Percentiles rank a stretch among this genome's conserved stretches.
Evolutionary conservation across 2,329 filamentous ascomycete genomes (phyloP).

Genomic region (Hymenoscyphus infarciens): DNA sequence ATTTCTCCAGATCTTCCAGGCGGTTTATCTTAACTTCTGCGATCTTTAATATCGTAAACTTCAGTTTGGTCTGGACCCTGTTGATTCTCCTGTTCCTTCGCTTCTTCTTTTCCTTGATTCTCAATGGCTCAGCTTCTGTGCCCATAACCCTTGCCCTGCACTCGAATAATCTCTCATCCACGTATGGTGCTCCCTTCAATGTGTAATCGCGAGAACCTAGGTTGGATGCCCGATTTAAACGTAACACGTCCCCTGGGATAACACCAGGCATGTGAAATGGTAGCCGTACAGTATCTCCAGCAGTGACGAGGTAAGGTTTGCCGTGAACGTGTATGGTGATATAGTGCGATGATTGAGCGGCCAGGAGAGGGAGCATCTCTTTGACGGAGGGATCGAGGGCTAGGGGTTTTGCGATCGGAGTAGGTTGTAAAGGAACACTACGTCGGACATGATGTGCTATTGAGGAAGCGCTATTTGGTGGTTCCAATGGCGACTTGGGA

Average conservation of each 20-base stretch:
- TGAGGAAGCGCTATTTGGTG: constrained; percentile 8
- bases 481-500: constrained; percentile 10
- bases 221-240: constrained; percentile 78
- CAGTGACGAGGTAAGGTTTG: constrained; percentile 73
- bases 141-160: constrained; percentile 84
- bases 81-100: constrained; percentile 69
- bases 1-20: constrained; percentile 40
- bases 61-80: constrained; percentile 83
- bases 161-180: constrained; percentile 80
- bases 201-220: constrained; percentile 90
- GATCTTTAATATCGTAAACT: constrained; percentile 81
- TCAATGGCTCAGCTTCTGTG: constrained; percentile 74
- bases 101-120: constrained; percentile 79
- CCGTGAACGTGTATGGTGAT: constrained; percentile 77
- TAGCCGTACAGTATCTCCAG: constrained; percentile 70
- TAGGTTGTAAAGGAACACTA: constrained; percentile 23
- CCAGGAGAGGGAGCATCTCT: constrained; percentile 66
- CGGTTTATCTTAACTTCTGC: constrained; percentile 63
- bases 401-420: constrained; percentile 28
- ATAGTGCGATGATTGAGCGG: constrained; percentile 72
- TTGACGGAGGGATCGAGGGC: constrained; percentile 53
- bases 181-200: constrained; percentile 73
- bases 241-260: constrained; percentile 76
- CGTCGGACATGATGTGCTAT: constrained; percentile 16
- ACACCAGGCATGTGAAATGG: constrained; percentile 77